A percentile compares a stretch with the other conserved stretches of the same genome.
These are phyloP conservation scores for Platanus orientalis DNA, from an alignment of 164 flowering plant genomes.

Conservation along the genomic window DNA sequence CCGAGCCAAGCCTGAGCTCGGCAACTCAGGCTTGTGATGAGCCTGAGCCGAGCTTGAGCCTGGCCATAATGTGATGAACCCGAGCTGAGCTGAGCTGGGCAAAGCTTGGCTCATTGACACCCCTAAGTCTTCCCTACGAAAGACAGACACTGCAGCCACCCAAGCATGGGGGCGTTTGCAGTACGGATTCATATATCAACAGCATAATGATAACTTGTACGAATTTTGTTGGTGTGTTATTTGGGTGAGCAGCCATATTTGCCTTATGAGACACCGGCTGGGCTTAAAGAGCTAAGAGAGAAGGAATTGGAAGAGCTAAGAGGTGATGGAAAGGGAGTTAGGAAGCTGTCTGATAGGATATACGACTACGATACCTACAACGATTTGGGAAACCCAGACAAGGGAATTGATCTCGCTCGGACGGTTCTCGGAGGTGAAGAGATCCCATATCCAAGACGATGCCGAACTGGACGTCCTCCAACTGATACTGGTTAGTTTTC, in stretches of 20 bases:
- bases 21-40: too few relatives aligned
- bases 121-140: too few relatives aligned
- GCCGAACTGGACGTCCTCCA: conserved; percentile 90
- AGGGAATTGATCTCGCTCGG: conserved; percentile 52
- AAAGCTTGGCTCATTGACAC: too few relatives aligned
- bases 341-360: conserved; percentile 70
- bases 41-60: too few relatives aligned
- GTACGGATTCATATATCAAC: too few relatives aligned
- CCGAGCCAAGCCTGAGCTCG: too few relatives aligned
- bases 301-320: conserved; percentile 66
- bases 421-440: conserved; percentile 69
- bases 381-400: conserved; percentile 95
- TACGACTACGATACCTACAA: conserved; percentile 84
- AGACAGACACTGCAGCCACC: too few relatives aligned
- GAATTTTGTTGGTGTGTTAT: too few relatives aligned
- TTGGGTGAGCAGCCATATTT: conserved; percentile 65
- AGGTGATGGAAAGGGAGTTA: conserved; percentile 74
- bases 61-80: too few relatives aligned
- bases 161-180: too few relatives aligned
- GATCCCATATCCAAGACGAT: conserved; percentile 80
- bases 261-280: conserved; percentile 80
- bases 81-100: too few relatives aligned
- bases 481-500: conserved; percentile 55
- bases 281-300: conserved; percentile 67
- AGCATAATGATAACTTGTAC: too few relatives aligned